Percentiles rank a stretch among this genome's conserved stretches.
These are phyloP conservation scores for Lactarius hatsudake DNA, from an alignment of 768 basidiomycete species.

Conservation along the genomic window DNA sequence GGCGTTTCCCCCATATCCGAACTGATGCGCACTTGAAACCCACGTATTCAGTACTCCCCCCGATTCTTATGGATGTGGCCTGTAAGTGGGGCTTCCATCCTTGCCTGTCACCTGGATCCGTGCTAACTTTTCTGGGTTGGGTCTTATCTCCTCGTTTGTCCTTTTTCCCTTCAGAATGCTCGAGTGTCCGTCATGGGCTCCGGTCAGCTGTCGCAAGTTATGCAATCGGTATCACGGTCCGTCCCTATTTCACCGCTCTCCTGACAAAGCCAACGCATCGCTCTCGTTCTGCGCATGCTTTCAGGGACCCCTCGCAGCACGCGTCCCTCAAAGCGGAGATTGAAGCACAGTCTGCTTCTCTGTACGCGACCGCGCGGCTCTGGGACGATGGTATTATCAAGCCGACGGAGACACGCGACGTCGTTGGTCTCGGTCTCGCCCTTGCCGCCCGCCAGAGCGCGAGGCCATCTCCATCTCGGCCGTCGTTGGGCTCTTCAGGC, in stretches of 20 bases:
- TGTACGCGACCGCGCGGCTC: constrained; percentile 87
- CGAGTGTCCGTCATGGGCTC: constrained; percentile 96
- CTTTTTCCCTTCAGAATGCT: constrained; percentile 56
- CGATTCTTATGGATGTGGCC: constrained; percentile 99
- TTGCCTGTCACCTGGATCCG: constrained; percentile 11
- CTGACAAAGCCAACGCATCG: background rate
- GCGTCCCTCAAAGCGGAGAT: constrained; percentile 73
- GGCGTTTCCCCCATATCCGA: constrained; percentile 8
- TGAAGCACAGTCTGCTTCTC: constrained; percentile 81
- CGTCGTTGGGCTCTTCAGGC: background rate
- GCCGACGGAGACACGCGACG: constrained; percentile 85
- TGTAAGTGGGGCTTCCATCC: constrained; percentile 43
- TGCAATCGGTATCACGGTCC: constrained; percentile 84
- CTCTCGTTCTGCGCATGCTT: background rate
- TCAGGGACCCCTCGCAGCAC: constrained; percentile 78
- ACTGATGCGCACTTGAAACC: constrained; percentile 11
- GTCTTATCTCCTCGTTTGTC: background rate
- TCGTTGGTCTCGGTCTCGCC: constrained; percentile 83
- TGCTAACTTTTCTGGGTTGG: background rate
- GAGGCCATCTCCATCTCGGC: background rate
- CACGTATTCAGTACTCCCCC: constrained; percentile 69
- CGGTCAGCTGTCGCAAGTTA: constrained; percentile 88
- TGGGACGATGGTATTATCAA: constrained; percentile 94
- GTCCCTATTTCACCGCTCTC: constrained; percentile 27
- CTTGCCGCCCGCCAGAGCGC: constrained; percentile 55